Evolutionary conservation across 768 basidiomycete genomes (phyloP).

Genomic region (Mycena vitilis): DNA sequence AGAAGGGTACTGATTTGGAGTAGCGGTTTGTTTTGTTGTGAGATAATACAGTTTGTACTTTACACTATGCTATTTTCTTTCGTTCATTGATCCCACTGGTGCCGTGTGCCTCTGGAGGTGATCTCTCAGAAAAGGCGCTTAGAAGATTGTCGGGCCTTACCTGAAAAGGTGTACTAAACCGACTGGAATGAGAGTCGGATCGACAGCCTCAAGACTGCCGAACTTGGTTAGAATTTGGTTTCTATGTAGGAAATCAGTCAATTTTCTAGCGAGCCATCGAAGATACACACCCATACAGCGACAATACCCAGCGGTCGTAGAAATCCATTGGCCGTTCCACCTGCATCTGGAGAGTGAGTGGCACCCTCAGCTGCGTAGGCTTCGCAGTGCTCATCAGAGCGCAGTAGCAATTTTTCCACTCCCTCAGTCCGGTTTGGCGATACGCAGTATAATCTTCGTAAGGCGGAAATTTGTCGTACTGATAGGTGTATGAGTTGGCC

Average conservation of each 20-base stretch:
- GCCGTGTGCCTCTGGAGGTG: neutral
- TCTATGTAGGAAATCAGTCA: too few species aligned
- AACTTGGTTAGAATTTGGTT: constrained; percentile 17
- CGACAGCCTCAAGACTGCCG: constrained; percentile 30
- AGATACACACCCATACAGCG: too few species aligned
- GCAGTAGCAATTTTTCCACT: constrained; percentile 12
- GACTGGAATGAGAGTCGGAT: constrained; percentile 37
- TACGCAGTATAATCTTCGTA: too few species aligned
- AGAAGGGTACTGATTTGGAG: too few species aligned
- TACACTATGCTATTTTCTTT: too few species aligned
- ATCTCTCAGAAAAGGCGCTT: too few species aligned
- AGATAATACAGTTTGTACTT: too few species aligned
- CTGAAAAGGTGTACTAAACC: constrained; percentile 36
- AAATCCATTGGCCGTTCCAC: constrained; percentile 20
- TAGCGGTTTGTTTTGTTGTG: too few species aligned
- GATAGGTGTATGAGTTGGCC: too few species aligned
- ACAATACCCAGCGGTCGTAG: constrained; percentile 33
- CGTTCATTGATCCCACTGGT: constrained; percentile 32
- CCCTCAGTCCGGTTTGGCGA: constrained; percentile 3
- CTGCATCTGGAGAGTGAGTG: neutral
- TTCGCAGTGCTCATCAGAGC: constrained; percentile 16
- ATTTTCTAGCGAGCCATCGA: too few species aligned
- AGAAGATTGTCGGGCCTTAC: neutral
- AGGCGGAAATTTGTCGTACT: too few species aligned
- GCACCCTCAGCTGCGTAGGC: constrained; percentile 8